Percentiles rank a stretch among this genome's conserved stretches.
Evolutionary conservation across 2,329 filamentous ascomycete species (phyloP).

Genomic region (Fonsecaea erecta): DNA sequence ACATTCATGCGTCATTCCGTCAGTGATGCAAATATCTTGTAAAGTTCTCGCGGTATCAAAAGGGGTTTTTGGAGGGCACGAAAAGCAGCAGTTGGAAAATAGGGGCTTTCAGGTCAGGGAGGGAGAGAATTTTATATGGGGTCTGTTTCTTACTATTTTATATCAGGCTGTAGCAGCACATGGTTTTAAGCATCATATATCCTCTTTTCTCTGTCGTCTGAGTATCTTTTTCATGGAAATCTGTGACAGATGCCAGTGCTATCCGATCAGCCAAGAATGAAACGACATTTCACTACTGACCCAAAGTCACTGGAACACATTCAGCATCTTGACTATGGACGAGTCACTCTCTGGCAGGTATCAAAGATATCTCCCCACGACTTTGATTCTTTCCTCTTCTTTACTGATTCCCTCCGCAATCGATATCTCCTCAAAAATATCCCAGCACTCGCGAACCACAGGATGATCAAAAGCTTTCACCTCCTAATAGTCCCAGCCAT

Average conservation of each 20-base stretch:
- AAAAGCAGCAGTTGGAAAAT: neutral
- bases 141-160: neutral
- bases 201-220: neutral
- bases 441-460: neutral
- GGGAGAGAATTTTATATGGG: neutral
- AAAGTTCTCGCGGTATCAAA: too few species aligned
- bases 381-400: neutral
- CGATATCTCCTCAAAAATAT: neutral
- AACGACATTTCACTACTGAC: neutral
- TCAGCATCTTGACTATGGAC: neutral
- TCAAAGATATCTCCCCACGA: neutral
- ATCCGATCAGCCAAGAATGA: neutral
- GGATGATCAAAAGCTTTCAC: neutral
- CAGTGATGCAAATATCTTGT: too few species aligned
- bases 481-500: neutral
- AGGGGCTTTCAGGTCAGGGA: neutral
- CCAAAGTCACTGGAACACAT: neutral
- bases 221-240: too few species aligned
- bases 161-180: neutral
- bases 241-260: neutral
- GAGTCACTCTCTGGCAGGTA: neutral
- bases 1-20: neutral
- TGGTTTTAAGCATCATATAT: neutral
- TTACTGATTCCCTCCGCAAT: neutral
- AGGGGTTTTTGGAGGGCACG: too few species aligned